A percentile compares a stretch with the other conserved stretches of the same genome.
Conservation (phyloP, 495 filamentous ascomycete genomes). For the Venustampulla echinocandica region DNA sequence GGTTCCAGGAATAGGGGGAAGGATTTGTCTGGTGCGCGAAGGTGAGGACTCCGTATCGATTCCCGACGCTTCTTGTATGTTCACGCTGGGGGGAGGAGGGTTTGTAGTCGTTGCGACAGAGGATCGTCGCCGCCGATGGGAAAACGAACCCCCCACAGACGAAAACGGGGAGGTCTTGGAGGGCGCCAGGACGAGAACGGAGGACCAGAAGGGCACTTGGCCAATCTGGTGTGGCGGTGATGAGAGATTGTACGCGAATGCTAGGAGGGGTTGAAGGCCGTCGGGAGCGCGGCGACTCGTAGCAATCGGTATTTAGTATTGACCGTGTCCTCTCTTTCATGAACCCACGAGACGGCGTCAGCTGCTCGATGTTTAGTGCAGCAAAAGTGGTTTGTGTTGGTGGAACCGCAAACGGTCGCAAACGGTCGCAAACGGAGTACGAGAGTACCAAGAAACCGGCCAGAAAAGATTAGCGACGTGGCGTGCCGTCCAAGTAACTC, state of each 20-base stretch:
- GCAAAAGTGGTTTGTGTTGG: too few relatives aligned
- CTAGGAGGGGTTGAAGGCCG: background rate
- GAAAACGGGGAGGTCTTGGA: conserved; percentile 17
- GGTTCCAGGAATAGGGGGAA: conserved; percentile 30
- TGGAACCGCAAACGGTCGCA: too few relatives aligned
- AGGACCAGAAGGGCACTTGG: conserved; percentile 16
- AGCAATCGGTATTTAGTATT: too few relatives aligned
- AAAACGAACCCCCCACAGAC: conserved; percentile 15
- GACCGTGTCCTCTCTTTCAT: too few relatives aligned
- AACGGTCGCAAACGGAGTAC: too few relatives aligned
- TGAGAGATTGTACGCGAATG: background rate
- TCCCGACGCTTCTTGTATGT: conserved; percentile 4
- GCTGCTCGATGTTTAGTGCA: too few relatives aligned
- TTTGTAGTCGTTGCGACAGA: conserved; percentile 13
- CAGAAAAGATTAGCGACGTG: too few relatives aligned
- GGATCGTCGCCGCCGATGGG: conserved; percentile 23
- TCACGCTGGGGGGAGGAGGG: conserved; percentile 12
- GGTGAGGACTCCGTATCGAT: background rate
- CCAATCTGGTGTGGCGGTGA: conserved; percentile 13
- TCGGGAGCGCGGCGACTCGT: too few relatives aligned
- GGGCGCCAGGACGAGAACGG: conserved; percentile 23
- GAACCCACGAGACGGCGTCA: too few relatives aligned
- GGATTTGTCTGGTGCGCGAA: conserved; percentile 1
- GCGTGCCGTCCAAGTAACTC: too few relatives aligned
- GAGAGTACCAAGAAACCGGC: too few relatives aligned